A percentile compares a stretch with the other conserved stretches of the same genome.
Evolutionary conservation across 1,139 yeast genomes (phyloP).

Genomic region (Blastobotrys aristatus): DNA sequence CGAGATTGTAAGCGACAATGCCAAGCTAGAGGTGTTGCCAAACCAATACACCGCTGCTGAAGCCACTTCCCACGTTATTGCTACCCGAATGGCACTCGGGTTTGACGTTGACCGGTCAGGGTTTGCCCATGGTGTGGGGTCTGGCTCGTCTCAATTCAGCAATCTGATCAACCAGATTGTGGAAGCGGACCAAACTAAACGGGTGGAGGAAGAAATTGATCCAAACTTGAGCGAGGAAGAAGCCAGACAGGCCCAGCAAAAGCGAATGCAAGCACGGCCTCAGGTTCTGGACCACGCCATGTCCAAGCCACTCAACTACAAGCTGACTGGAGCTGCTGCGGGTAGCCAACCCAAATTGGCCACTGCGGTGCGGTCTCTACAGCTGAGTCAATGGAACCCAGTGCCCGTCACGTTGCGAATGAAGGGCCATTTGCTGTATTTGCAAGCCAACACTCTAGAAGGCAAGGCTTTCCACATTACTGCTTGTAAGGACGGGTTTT

Average conservation of each 20-base stretch:
- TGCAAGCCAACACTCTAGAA: constrained; percentile 72
- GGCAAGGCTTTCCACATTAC: constrained; percentile 76
- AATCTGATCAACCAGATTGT: constrained; percentile 25
- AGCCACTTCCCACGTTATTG: constrained; percentile 44
- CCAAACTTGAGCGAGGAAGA: constrained; percentile 14
- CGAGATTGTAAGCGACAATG: constrained; percentile 29
- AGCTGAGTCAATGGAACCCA: constrained; percentile 83
- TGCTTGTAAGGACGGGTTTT: constrained; percentile 73
- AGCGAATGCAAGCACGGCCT: constrained; percentile 19
- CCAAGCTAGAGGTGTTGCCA: constrained; percentile 36
- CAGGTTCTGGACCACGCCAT: constrained; percentile 22
- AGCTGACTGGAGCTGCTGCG: constrained; percentile 1
- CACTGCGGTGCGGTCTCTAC: constrained; percentile 46
- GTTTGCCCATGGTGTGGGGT: constrained; percentile 24
- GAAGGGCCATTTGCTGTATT: constrained; percentile 76
- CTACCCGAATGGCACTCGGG: constrained; percentile 45
- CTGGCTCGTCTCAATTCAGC: constrained; percentile 41
- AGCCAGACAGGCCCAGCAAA: constrained; percentile 9
- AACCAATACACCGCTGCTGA: constrained; percentile 45
- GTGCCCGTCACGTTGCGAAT: constrained; percentile 54
- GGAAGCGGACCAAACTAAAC: constrained; percentile 27
- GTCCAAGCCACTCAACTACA: constrained; percentile 5
- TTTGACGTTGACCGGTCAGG: constrained; percentile 34
- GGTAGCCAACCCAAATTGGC: constrained; percentile 13
- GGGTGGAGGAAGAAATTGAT: constrained; percentile 11